Percentiles rank a stretch among this genome's conserved stretches.
phyloP scores from a whole-genome alignment of 1,139 yeast species.

The Tardiomyces depauwii region DNA sequence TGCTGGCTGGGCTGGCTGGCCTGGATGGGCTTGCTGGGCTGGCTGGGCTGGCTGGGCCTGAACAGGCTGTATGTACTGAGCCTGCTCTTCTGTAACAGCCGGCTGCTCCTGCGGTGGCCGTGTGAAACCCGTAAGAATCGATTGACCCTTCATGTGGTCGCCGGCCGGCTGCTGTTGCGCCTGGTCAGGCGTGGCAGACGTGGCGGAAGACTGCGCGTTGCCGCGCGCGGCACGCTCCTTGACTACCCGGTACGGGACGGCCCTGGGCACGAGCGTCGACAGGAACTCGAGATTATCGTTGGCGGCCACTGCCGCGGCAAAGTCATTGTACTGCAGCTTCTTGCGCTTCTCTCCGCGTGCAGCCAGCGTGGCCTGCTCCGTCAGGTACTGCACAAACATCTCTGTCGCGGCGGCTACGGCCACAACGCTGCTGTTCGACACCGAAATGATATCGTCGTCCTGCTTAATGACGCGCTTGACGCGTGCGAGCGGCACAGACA shows the following conservation, averaged over 20 bases:
- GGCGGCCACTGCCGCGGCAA: slow-evolving; percentile 57
- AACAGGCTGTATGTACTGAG: too few relatives aligned
- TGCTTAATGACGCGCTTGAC: slow-evolving; percentile 74
- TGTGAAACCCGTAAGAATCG: too few relatives aligned
- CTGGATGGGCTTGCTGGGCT: too few relatives aligned
- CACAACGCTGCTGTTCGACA: slow-evolving; percentile 70
- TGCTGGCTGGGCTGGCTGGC: too few relatives aligned
- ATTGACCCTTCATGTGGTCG: too few relatives aligned
- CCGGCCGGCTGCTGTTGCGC: too few relatives aligned
- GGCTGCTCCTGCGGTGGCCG: too few relatives aligned
- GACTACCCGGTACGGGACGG: slow-evolving; percentile 19
- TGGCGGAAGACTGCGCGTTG: too few relatives aligned
- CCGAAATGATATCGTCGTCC: slow-evolving; percentile 72
- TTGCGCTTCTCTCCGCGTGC: slow-evolving; percentile 64
- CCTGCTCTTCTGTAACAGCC: too few relatives aligned
- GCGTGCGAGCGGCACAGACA: slow-evolving; percentile 56
- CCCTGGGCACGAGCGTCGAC: slow-evolving; percentile 18
- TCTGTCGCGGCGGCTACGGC: slow-evolving; percentile 85
- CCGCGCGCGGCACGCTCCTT: background rate
- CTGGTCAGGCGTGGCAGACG: too few relatives aligned
- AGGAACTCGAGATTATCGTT: slow-evolving; percentile 63
- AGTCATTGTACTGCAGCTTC: slow-evolving; percentile 62
- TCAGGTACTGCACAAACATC: slow-evolving; percentile 64
- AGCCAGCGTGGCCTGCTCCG: slow-evolving; percentile 65
- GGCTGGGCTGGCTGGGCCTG: too few relatives aligned